Evolutionary conservation across 805 yeast genomes (phyloP).

Genomic region (Limtongozyma cylindracea): DNA sequence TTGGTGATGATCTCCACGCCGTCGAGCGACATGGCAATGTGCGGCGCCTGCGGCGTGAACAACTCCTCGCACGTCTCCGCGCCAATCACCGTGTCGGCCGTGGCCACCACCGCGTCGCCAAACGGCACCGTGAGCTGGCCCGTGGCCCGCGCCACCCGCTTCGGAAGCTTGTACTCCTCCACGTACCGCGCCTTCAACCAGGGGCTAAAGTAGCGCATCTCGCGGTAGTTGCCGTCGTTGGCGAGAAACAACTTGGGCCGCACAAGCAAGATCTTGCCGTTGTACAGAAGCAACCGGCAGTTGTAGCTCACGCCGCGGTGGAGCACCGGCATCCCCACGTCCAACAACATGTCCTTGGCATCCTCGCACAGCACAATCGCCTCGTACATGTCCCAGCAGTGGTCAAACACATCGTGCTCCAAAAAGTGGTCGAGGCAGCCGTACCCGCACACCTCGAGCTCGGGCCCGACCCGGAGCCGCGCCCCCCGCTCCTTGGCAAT

Average conservation of each 20-base stretch:
- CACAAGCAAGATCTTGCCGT: slow-evolving; percentile 59
- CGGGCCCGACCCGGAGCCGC: slow-evolving; percentile 83
- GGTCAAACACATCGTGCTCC: slow-evolving; percentile 71
- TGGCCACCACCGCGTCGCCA: slow-evolving; percentile 79
- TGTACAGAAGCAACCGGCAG: slow-evolving; percentile 64
- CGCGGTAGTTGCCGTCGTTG: slow-evolving; percentile 94
- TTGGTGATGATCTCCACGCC: slow-evolving; percentile 96
- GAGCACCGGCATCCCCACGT: slow-evolving; percentile 84
- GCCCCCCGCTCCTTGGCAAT: slow-evolving; percentile 63
- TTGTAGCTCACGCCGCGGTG: slow-evolving; percentile 79
- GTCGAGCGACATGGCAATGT: slow-evolving; percentile 71
- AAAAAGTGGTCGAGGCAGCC: slow-evolving; percentile 87
- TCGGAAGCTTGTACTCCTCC: slow-evolving; percentile 54
- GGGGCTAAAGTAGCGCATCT: slow-evolving; percentile 91
- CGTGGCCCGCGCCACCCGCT: slow-evolving; percentile 33
- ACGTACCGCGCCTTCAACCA: slow-evolving; percentile 65
- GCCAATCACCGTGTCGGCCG: slow-evolving; percentile 78
- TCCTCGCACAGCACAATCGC: slow-evolving; percentile 43
- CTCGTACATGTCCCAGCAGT: slow-evolving; percentile 87
- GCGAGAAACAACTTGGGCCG: slow-evolving; percentile 88
- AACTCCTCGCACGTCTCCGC: slow-evolving; percentile 96
- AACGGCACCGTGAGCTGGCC: slow-evolving; percentile 44
- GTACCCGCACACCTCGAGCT: slow-evolving; percentile 82
- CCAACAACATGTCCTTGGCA: slow-evolving; percentile 57
- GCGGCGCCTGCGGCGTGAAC: slow-evolving; percentile 92